phyloP scores from a whole-genome alignment of 345 rosid species.

The Salix koriyanagi region DNA sequence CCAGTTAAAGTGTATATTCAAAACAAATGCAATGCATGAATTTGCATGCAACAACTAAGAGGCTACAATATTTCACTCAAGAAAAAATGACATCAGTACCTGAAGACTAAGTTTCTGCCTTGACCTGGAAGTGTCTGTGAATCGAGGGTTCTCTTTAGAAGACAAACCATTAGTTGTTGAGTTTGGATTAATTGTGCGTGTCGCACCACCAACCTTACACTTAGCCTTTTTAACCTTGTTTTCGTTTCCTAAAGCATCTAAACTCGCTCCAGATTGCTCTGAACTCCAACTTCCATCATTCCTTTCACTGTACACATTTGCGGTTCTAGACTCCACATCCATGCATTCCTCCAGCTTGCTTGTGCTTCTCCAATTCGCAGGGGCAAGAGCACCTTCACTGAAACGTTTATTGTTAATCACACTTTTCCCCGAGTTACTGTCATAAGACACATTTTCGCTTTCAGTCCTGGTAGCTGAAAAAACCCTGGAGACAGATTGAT shows the following conservation, averaged over 20 bases:
- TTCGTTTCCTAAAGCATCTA: conserved; percentile 38
- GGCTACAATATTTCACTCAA: not conserved
- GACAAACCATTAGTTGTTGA: conserved; percentile 47
- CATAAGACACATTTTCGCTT: conserved; percentile 27
- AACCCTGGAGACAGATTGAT: conserved; percentile 49
- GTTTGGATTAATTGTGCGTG: conserved; percentile 48
- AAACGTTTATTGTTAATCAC: conserved; percentile 39
- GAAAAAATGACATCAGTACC: conserved; percentile 37
- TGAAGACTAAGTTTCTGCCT: conserved; percentile 37
- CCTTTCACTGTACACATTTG: conserved; percentile 20
- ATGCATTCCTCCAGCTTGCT: conserved; percentile 24
- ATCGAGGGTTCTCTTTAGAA: conserved; percentile 33
- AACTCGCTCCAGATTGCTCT: conserved; percentile 30
- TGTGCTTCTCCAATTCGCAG: conserved; percentile 55
- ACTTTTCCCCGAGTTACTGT: conserved; percentile 36
- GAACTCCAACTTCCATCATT: conserved; percentile 45
- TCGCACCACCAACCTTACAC: conserved; percentile 61
- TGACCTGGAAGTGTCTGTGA: conserved; percentile 30
- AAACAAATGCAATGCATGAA: not conserved
- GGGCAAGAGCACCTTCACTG: conserved; percentile 79
- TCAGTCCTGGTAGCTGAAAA: conserved; percentile 36
- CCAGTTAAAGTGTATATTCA: not conserved
- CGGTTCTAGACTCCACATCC: conserved; percentile 20
- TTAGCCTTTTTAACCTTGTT: conserved; percentile 62
- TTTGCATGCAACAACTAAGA: not conserved